phyloP scores from a whole-genome alignment of 768 basidiomycete species.

The Paxillus involutus region DNA sequence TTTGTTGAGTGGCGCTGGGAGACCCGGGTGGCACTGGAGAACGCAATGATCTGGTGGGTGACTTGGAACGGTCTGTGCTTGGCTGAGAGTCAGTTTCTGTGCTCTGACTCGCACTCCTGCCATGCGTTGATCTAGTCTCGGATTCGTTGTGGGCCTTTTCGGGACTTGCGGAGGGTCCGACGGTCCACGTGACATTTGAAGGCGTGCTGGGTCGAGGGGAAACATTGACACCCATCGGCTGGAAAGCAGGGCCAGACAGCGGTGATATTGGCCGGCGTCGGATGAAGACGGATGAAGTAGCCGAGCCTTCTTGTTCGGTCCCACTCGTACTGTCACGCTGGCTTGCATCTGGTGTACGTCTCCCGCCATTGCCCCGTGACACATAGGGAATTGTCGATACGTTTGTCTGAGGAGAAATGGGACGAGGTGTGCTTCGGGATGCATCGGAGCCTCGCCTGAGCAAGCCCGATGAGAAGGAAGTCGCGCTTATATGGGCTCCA shows the following conservation, averaged over 20 bases:
- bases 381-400: slow-evolving; percentile 45
- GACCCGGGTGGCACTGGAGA: slow-evolving; percentile 63
- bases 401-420: slow-evolving; percentile 45
- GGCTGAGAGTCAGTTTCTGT: slow-evolving; percentile 32
- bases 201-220: slow-evolving; percentile 59
- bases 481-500: slow-evolving; percentile 34
- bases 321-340: slow-evolving; percentile 36
- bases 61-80: slow-evolving; percentile 38
- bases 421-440: slow-evolving; percentile 47
- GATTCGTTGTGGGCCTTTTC: slow-evolving; percentile 32
- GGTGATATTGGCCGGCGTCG: slow-evolving; percentile 75
- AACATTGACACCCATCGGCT: slow-evolving; percentile 57
- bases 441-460: slow-evolving; percentile 57
- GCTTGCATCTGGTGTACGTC: slow-evolving; percentile 59
- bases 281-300: slow-evolving; percentile 52
- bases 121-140: slow-evolving; percentile 39
- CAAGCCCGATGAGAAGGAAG: slow-evolving; percentile 38
- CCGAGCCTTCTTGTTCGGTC: slow-evolving; percentile 41
- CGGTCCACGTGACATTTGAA: slow-evolving; percentile 75
- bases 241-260: slow-evolving; percentile 58
- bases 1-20: slow-evolving; percentile 41
- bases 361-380: slow-evolving; percentile 61
- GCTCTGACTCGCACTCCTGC: slow-evolving; percentile 59
- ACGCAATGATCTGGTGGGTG: slow-evolving; percentile 47
- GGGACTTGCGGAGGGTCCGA: slow-evolving; percentile 32